Conservation (phyloP, 78 protist species). For the Emiliania huxleyi region DNA sequence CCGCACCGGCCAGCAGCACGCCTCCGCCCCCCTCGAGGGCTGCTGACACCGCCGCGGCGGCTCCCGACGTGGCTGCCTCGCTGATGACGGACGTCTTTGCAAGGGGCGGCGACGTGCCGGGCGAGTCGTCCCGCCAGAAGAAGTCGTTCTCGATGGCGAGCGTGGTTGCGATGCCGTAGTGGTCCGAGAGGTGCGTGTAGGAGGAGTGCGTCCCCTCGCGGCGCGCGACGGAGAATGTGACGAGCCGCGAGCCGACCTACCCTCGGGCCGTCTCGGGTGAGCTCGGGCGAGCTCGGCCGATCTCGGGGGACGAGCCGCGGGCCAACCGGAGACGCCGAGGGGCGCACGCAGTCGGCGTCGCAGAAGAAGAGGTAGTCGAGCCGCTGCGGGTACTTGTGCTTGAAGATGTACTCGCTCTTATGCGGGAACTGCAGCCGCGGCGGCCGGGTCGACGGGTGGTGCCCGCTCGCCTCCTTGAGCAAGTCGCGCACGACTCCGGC, state of each 20-base stretch:
- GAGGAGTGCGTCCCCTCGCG: neutral
- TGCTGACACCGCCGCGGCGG: too few species aligned
- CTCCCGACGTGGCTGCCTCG: too few species aligned
- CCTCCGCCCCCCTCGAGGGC: too few species aligned
- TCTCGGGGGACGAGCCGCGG: neutral
- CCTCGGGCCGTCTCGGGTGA: too few species aligned
- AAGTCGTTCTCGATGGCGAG: neutral
- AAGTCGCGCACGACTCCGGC: neutral
- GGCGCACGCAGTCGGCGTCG: neutral
- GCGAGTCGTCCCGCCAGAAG: neutral
- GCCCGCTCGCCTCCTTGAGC: neutral
- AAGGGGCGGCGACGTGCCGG: too few species aligned
- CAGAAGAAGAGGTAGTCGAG: slow-evolving; percentile 5
- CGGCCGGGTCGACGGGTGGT: neutral
- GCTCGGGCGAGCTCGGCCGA: too few species aligned
- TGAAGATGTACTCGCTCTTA: neutral
- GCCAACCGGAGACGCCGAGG: neutral
- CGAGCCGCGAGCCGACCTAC: neutral
- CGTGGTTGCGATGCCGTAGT: neutral
- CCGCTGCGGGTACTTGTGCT: slow-evolving; percentile 6
- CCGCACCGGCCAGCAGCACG: too few species aligned
- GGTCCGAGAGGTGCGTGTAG: slow-evolving; percentile 19
- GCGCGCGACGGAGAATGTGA: neutral
- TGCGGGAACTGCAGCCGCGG: neutral
- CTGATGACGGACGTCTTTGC: too few species aligned